Conservation (phyloP, 306 rosid genomes). For the Gillenia trifoliata region DNA sequence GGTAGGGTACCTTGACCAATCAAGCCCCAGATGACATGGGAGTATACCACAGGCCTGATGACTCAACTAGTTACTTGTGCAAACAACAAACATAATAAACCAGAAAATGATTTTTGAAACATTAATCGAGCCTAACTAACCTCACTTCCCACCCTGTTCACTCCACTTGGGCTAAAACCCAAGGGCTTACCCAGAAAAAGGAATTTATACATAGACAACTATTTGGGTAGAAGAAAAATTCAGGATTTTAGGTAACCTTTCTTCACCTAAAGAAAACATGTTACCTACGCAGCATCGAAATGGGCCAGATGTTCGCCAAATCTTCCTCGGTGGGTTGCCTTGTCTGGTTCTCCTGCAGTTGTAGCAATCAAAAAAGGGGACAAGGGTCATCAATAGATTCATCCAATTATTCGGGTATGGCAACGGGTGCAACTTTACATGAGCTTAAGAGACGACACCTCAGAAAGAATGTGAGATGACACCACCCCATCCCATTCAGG, state of each 20-base stretch:
- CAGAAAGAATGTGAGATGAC: slow-evolving; percentile 86
- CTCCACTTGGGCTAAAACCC: background rate
- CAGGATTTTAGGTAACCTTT: background rate
- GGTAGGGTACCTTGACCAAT: background rate
- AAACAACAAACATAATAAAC: background rate
- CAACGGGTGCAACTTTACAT: slow-evolving; percentile 9
- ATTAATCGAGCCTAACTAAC: background rate
- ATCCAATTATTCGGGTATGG: background rate
- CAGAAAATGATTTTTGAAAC: background rate
- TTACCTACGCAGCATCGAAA: slow-evolving; percentile 77
- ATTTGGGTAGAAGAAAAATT: background rate
- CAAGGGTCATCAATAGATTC: slow-evolving; percentile 7
- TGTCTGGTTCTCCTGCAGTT: slow-evolving; percentile 56
- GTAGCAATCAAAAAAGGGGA: slow-evolving; percentile 15
- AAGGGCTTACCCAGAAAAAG: background rate
- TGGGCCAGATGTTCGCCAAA: slow-evolving; percentile 65
- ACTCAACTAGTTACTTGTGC: background rate
- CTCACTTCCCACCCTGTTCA: background rate
- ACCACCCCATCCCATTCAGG: slow-evolving; percentile 98
- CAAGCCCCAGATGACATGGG: background rate
- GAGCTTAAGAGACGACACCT: slow-evolving; percentile 46
- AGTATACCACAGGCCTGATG: background rate
- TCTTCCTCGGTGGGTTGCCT: slow-evolving; percentile 43
- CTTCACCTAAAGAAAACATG: background rate
- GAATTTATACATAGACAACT: background rate